Base-by-base conservation (phyloP, 805 yeast species). In the Monosporozyma siamensis region DNA sequence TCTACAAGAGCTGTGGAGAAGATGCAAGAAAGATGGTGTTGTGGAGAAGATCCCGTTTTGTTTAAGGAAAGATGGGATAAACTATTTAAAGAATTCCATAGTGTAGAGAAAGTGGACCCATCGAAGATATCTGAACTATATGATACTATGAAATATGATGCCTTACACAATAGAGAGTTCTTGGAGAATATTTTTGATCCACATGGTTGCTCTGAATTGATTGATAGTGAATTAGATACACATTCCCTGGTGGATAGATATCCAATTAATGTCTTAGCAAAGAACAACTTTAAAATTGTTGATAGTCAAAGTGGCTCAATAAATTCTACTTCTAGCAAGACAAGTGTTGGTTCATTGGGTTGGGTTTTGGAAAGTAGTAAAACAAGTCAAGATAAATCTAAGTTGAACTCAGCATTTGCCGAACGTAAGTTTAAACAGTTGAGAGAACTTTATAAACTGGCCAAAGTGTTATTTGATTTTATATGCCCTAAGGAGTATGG, bases 401-500 rank as follows among this genome's bases (percentile, higher is more conserved):
- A 58, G 10, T 42, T 58, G 9, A 48, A 58, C 21, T 68, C 75
- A 2, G 70, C 78, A 34, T 89, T 89, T 63, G 95, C 86, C 57
- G 82, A 82, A 48, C 79, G 86, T 2, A 80, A 82, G 41, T 89
- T 75, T 61, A 82, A 82, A 25, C 74, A 86, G 48, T 70, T 92
- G 45, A 72, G 97, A 51, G 98, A 92, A 59, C 72, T 92, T 41
- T 92, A 89, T 60, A 72, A 90, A 48, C 70, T 92, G 43, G 85
- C 96, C 1, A 94, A 92, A 61, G 95, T 92, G 6, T 66, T 92
- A 48, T 92, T 92, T 67, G 99, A 92, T 64, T 92, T 90, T 58
- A 88, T 92, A 39, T 92, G 97, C 64, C 99, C 99, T 8, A 97
- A 92, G 63, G 99, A 92, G 59, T 92, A 92, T 59, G 99, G 99